Base-by-base conservation (phyloP, 306 rosid species). In the Acacia crassicarpa region DNA sequence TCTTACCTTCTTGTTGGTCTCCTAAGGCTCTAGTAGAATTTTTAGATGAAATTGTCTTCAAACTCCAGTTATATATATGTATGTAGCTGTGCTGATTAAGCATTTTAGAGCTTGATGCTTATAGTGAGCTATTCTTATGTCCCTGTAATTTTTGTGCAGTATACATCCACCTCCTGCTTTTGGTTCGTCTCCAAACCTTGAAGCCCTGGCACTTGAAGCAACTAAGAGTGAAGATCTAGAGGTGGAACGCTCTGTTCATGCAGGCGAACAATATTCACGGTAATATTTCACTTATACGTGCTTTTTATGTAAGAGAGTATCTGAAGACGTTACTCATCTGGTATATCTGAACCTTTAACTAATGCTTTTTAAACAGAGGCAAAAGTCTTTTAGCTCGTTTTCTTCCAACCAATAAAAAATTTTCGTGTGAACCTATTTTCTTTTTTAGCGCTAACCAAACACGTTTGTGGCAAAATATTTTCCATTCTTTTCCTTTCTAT, bases 131-230 rank as follows among this genome's bases (percentile, higher is more conserved):
- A 49, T 85, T 62, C 84, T 87, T 75, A 84, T 73, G 61, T 59
- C 56, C 6, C 9, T 79, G 54, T 83, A 78, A 27, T 62, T 67
- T 85, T 78, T 82, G 80, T 38, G 78, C 82, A 90, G 98, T 83
- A 67, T 91, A 74, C 98, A 89, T 83, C 99, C 99, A 76, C 98
- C 98, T 67, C 99, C 99, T 90, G 97, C 99, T 43, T 96, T 96
- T 79, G 99, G 99, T 59, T 96, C 99, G 74, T 96, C 97, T 78
- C 97, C 97, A 79, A 96, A 94, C 89, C 98, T 96, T 44, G 99
- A 94, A 88, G 99, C 97, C 72, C 91, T 94, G 67, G 94, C 94
- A 77, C 98, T 92, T 81, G 97, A 90, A 78, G 92, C 89, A 78
- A 87, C 75, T 75, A 79, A 82, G 12, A 71, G 84, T 74, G 85